Conservation (phyloP, 1,284 basidiomycete genomes). For the Caloboletus firmus region DNA sequence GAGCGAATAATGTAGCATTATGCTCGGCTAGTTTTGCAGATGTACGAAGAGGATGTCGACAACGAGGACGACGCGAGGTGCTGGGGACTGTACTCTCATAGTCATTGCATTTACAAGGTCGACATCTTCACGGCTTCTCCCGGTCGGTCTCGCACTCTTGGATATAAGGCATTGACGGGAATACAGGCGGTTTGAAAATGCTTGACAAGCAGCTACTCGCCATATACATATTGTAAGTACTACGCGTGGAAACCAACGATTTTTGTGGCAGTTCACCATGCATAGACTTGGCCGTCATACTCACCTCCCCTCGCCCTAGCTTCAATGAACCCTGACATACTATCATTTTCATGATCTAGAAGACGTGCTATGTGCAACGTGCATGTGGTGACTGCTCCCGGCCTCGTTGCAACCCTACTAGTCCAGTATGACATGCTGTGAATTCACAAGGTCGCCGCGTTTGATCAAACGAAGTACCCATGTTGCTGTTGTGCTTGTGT, state of each 20-base stretch:
- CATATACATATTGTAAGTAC: no score
- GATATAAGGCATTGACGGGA: neutral
- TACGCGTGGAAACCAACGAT: no score
- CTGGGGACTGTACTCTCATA: neutral
- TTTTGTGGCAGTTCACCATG: neutral
- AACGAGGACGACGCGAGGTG: conserved; percentile 18
- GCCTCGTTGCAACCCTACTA: conserved; percentile 10
- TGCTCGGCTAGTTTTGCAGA: no score
- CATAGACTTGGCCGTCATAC: neutral
- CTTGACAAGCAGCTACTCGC: neutral
- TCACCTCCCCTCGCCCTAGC: neutral
- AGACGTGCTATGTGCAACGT: conserved; percentile 4
- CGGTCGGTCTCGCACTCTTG: neutral
- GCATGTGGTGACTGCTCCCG: conserved; percentile 1
- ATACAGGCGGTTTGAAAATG: neutral
- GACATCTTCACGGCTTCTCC: neutral
- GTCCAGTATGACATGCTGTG: neutral
- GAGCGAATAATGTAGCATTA: no score
- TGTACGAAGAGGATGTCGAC: neutral
- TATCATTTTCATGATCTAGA: neutral
- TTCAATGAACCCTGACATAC: neutral
- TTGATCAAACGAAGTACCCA: conserved; percentile 10
- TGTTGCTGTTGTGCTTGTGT: neutral
- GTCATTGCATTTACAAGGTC: neutral
- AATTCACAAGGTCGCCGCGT: conserved; percentile 20